A percentile compares a stretch with the other conserved stretches of the same genome.
Evolutionary conservation across 176 grass and related monocot species (phyloP).

Genomic region (Paspalum vaginatum): DNA sequence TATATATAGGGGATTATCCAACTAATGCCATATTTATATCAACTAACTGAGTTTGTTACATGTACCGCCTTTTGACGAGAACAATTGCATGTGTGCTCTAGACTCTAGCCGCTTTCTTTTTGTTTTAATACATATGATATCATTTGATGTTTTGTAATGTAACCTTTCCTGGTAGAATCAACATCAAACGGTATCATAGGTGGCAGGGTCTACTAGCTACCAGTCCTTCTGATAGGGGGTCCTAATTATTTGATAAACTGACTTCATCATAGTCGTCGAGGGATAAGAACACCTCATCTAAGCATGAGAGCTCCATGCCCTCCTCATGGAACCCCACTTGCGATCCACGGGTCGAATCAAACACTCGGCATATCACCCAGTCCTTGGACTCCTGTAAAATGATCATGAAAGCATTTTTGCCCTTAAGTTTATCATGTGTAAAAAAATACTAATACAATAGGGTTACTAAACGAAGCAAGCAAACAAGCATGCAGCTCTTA

Average conservation of each 20-base stretch:
- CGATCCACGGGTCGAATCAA: constrained; percentile 54
- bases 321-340: constrained; percentile 67
- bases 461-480: constrained; percentile 4
- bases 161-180: constrained; percentile 29
- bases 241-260: constrained; percentile 75
- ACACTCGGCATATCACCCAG: constrained; percentile 88
- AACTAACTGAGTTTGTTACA: constrained; percentile 31
- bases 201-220: neutral
- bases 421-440: constrained; percentile 4
- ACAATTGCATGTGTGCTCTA: constrained; percentile 40
- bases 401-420: constrained; percentile 28
- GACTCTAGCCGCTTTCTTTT: constrained; percentile 24
- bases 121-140: constrained; percentile 23
- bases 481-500: constrained; percentile 38
- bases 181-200: constrained; percentile 31
- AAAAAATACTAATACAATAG: constrained; percentile 17
- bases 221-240: neutral
- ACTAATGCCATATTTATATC: constrained; percentile 7
- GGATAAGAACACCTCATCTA: constrained; percentile 97
- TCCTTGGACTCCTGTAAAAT: constrained; percentile 67
- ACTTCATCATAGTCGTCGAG: constrained; percentile 96
- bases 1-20: neutral
- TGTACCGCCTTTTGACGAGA: constrained; percentile 19
- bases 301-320: constrained; percentile 78
- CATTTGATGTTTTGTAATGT: constrained; percentile 28